These are phyloP conservation scores for Leucoagaricus sp. DNA, from an alignment of 1,284 basidiomycete genomes.

Conservation along the genomic window DNA sequence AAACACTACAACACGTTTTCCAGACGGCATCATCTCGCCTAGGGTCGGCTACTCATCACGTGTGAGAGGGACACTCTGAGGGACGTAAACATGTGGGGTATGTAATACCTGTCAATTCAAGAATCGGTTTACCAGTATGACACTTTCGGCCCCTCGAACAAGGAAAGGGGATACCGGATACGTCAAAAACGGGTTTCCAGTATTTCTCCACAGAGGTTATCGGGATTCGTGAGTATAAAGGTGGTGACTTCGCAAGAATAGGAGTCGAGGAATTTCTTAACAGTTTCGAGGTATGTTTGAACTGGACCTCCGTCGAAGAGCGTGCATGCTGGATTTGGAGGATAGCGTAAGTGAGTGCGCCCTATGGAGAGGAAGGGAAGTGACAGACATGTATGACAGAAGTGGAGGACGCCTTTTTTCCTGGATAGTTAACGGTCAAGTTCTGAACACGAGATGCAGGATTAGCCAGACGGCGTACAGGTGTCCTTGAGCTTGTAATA, in stretches of 20 bases:
- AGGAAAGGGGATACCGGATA: constrained; percentile 26
- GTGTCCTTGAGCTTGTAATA: constrained; percentile 76
- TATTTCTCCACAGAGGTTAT: constrained; percentile 49
- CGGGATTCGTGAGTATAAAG: constrained; percentile 70
- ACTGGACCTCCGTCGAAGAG: constrained; percentile 69
- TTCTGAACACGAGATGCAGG: not conserved
- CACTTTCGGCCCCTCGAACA: not conserved
- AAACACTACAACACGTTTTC: constrained; percentile 70
- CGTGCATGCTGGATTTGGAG: constrained; percentile 15
- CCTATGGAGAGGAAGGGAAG: not conserved
- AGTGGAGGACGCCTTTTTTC: constrained; percentile 47
- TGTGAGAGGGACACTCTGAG: constrained; percentile 50
- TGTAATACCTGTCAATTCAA: too few relatives aligned
- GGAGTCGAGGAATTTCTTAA: constrained; percentile 63
- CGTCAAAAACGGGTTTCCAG: constrained; percentile 60
- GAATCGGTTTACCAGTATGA: constrained; percentile 7
- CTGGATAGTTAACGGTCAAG: constrained; percentile 19
- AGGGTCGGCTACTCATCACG: constrained; percentile 75
- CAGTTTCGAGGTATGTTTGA: constrained; percentile 54
- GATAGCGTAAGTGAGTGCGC: not conserved
- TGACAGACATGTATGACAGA: constrained; percentile 64
- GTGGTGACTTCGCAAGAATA: constrained; percentile 80
- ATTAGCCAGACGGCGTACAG: constrained; percentile 27
- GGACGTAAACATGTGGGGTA: constrained; percentile 54
- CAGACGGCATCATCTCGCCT: constrained; percentile 61